phyloP scores from a whole-genome alignment of 495 filamentous ascomycete species.

The Penicillium cosmopolitanum region DNA sequence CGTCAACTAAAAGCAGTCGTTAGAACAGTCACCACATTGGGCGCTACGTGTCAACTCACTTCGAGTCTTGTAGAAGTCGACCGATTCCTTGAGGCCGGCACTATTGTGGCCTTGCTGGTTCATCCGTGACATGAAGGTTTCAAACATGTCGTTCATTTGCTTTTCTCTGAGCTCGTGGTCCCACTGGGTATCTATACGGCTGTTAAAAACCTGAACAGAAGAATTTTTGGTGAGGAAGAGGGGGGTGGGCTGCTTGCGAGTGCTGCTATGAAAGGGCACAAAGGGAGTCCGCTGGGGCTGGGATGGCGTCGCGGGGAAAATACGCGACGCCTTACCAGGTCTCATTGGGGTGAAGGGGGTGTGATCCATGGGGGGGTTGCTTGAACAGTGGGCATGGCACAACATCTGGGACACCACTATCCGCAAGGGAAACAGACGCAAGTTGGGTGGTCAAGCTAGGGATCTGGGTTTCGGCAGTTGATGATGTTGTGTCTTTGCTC shows the following conservation, averaged over 20 bases:
- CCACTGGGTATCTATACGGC: constrained; percentile 60
- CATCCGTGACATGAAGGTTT: constrained; percentile 63
- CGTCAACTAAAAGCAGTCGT: constrained; percentile 54
- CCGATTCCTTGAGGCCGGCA: constrained; percentile 66
- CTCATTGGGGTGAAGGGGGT: constrained; percentile 3
- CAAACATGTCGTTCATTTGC: constrained; percentile 65
- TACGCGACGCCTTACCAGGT: background rate
- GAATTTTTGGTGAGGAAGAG: constrained; percentile 73
- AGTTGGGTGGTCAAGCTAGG: background rate
- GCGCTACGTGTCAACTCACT: constrained; percentile 52
- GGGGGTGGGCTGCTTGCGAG: constrained; percentile 28
- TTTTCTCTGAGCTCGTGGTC: constrained; percentile 70
- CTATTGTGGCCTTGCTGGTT: constrained; percentile 62
- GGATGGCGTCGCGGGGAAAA: constrained; percentile 12
- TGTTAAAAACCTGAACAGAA: constrained; percentile 56
- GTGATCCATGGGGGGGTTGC: background rate
- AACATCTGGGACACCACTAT: background rate
- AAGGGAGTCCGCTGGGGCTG: constrained; percentile 8
- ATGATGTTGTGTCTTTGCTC: background rate
- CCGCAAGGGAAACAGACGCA: background rate
- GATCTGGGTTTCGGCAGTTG: background rate
- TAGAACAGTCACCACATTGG: constrained; percentile 6
- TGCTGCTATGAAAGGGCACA: constrained; percentile 20
- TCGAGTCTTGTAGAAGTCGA: constrained; percentile 71
- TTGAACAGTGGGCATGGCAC: background rate